Evolutionary conservation across 2,329 filamentous ascomycete genomes (phyloP).

Genomic region (Neophaeococcomyces aloes): DNA sequence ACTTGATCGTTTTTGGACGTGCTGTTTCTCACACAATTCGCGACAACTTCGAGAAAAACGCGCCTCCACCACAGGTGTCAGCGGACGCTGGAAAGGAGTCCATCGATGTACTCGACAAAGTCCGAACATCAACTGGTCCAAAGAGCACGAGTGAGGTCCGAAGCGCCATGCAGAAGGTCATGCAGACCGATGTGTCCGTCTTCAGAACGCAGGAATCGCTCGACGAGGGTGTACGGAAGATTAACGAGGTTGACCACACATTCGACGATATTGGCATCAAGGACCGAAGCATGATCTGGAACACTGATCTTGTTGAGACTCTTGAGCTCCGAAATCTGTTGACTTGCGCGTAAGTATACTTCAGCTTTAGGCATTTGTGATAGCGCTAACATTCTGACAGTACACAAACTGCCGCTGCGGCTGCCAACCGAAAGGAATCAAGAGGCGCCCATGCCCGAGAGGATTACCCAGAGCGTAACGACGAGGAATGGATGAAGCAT

Average conservation of each 20-base stretch:
- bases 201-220: slow-evolving; percentile 92
- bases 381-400: slow-evolving; percentile 11
- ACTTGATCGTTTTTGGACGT: slow-evolving; percentile 94
- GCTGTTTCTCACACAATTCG: slow-evolving; percentile 95
- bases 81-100: slow-evolving; percentile 66
- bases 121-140: slow-evolving; percentile 72
- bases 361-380: neutral
- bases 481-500: slow-evolving; percentile 99
- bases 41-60: slow-evolving; percentile 79
- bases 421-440: slow-evolving; percentile 91
- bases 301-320: slow-evolving; percentile 92
- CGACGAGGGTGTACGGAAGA: slow-evolving; percentile 84
- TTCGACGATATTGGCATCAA: slow-evolving; percentile 85
- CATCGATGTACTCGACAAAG: slow-evolving; percentile 73
- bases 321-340: slow-evolving; percentile 90
- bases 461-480: slow-evolving; percentile 91
- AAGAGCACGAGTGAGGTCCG: slow-evolving; percentile 84
- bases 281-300: slow-evolving; percentile 99
- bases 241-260: slow-evolving; percentile 68
- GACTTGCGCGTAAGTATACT: slow-evolving; percentile 77
- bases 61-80: slow-evolving; percentile 65
- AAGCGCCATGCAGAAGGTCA: slow-evolving; percentile 89
- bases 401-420: slow-evolving; percentile 74
- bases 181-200: slow-evolving; percentile 94
- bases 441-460: slow-evolving; percentile 95